phyloP scores from a whole-genome alignment of 2,329 filamentous ascomycete species.

The Fusarium sp. region DNA sequence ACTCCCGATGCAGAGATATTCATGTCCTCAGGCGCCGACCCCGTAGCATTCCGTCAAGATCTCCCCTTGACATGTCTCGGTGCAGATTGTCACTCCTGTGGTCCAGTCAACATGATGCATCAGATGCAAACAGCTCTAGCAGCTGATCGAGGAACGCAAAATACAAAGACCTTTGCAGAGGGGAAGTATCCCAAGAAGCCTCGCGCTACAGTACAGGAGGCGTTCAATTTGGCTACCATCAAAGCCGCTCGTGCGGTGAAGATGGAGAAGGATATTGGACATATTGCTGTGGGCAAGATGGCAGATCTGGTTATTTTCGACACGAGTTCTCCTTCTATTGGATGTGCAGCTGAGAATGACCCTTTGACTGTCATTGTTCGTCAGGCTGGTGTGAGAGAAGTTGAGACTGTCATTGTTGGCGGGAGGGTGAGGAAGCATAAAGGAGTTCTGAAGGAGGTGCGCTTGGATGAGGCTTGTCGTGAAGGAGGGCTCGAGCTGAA shows the following conservation, averaged over 20 bases:
- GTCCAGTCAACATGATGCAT: constrained; percentile 14
- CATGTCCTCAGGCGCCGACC: constrained; percentile 14
- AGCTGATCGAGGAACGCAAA: not conserved
- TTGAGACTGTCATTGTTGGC: constrained; percentile 2
- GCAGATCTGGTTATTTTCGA: not conserved
- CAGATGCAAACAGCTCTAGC: constrained; percentile 7
- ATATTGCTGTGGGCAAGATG: not conserved
- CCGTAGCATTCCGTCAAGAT: not conserved
- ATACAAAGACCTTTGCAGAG: not conserved
- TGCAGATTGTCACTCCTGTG: constrained; percentile 11
- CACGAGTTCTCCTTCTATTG: not conserved
- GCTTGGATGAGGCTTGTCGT: not conserved
- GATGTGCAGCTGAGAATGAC: not conserved
- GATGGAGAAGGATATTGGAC: constrained; percentile 3
- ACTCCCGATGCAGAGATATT: constrained; percentile 11
- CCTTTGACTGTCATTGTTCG: constrained; percentile 2
- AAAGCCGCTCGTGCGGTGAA: constrained; percentile 8
- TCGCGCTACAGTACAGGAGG: not conserved
- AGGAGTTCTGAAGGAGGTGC: not conserved
- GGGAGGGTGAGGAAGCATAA: not conserved
- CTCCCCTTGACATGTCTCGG: constrained; percentile 7
- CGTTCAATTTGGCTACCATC: constrained; percentile 9
- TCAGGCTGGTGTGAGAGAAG: not conserved
- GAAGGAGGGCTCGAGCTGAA: not conserved
- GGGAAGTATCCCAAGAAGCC: constrained; percentile 3